Percentiles rank a stretch among this genome's conserved stretches.
These are phyloP conservation scores for Anthoceros angustus DNA, from an alignment of 225 moss, liverwort and hornwort species.

Conservation along the genomic window DNA sequence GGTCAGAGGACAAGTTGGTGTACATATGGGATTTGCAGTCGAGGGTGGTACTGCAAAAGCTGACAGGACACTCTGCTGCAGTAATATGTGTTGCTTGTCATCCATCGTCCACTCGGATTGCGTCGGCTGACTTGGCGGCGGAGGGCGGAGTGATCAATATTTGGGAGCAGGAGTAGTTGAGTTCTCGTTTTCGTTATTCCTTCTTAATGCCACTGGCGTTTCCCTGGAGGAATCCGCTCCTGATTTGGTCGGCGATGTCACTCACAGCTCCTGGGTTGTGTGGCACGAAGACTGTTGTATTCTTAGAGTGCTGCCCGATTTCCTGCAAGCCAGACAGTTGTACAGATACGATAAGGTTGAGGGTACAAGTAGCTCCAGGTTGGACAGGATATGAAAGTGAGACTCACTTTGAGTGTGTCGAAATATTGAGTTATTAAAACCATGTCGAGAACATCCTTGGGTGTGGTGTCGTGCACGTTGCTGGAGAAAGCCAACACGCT, in stretches of 20 bases:
- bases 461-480: conserved; percentile 71
- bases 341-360: not conserved
- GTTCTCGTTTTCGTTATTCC: not conserved
- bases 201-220: not conserved
- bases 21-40: not conserved
- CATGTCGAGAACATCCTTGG: conserved; percentile 95
- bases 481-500: conserved; percentile 70
- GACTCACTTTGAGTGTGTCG: conserved; percentile 59
- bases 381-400: not conserved
- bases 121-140: not conserved
- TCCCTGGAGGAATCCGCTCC: conserved; percentile 73
- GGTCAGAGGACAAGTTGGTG: not conserved
- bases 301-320: conserved; percentile 63
- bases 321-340: conserved; percentile 15
- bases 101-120: not conserved
- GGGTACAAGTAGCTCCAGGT: not conserved
- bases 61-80: not conserved
- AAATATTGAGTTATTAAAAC: conserved; percentile 91
- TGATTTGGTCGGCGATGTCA: conserved; percentile 67
- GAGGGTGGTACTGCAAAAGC: not conserved
- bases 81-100: not conserved
- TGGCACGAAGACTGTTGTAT: conserved; percentile 71
- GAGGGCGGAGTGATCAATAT: not conserved
- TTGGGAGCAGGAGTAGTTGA: not conserved
- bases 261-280: conserved; percentile 85